Base-by-base conservation (phyloP, 2,329 filamentous ascomycete genomes). In the Fusarium nelsonii region DNA sequence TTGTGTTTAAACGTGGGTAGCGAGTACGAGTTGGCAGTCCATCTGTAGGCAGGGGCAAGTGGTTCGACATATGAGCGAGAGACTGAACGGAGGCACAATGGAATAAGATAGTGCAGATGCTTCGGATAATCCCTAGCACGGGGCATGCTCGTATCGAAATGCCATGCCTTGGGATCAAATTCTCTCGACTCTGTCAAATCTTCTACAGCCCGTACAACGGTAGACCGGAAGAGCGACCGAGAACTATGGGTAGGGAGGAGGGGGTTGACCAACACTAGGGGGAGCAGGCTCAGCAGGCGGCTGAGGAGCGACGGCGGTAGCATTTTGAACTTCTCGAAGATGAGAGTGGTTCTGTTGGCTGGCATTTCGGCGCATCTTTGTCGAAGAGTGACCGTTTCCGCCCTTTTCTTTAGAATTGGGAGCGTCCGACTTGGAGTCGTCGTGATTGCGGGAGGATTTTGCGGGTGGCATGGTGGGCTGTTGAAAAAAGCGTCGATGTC, bases 341-440 rank as follows among this genome's bases (percentile, higher is more conserved):
- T 84, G 77, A 33, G 78, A 82, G 18, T 82, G 81, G 41, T 83
- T 85, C 14, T 81, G 81, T 57, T 84, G 84, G 76, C 84, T 87
- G 57, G 82, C 85, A 16, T 83, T 83, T 37, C 87, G 83, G 54
- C 85, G 85, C 78, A 87, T 82, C 76, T 89, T 89, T 63, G 84
- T 81, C 55, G 84, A 84, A 16, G 81, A 74, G 55, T 81, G 77
- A 16, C 81, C 80, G 58, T 76, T 76, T 52, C 78, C 78, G 63
- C 78, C 80, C 75, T 84, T 85, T 62, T 85, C 82, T 72, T 85
- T 84, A n/a, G 73, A 46, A 58, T 74, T 73, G 58, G 76, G 71
- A 44, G 74, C 72, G 57, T 85, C 83, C 52, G 78, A 60, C 73
- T 85, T 85, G 70, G 78, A 69, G 68, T 85, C 83, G 72, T 85